Evolutionary conservation across 2,329 filamentous ascomycete genomes (phyloP).

Genomic region (Aspergillus sp.): DNA sequence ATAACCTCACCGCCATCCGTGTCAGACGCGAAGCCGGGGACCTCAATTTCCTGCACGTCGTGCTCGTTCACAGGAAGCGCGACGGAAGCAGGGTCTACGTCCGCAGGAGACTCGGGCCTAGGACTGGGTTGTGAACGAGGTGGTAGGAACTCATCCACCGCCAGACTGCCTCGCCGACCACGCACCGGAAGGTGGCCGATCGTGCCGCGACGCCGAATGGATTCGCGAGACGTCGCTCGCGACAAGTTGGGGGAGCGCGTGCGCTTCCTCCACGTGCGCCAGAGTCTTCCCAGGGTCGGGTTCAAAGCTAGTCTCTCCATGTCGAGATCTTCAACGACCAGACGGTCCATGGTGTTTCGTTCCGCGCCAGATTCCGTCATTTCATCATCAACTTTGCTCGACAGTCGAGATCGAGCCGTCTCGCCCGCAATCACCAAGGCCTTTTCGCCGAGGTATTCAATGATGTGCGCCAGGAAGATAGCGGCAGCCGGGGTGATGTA

Average conservation of each 20-base stretch:
- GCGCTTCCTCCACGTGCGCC: constrained; percentile 93
- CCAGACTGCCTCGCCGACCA: constrained; percentile 39
- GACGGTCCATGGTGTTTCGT: constrained; percentile 55
- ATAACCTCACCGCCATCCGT: constrained; percentile 57
- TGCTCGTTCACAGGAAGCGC: constrained; percentile 32
- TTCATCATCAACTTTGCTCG: constrained; percentile 47
- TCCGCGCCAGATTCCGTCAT: constrained; percentile 46
- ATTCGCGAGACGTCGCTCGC: constrained; percentile 44
- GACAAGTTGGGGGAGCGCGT: constrained; percentile 35
- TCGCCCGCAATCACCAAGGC: constrained; percentile 84
- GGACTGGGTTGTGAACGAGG: constrained; percentile 9
- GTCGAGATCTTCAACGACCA: constrained; percentile 86
- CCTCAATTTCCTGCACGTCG: constrained; percentile 69
- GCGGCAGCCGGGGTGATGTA: constrained; percentile 85
- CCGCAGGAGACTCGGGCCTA: constrained; percentile 16
- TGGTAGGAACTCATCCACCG: constrained; percentile 30
- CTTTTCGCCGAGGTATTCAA: constrained; percentile 93
- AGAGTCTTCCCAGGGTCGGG: constrained; percentile 80
- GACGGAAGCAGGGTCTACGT: constrained; percentile 33
- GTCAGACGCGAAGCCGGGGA: constrained; percentile 65
- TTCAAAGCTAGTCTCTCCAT: constrained; percentile 93
- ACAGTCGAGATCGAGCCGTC: constrained; percentile 60
- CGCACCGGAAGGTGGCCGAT: constrained; percentile 26
- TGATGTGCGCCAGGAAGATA: constrained; percentile 91
- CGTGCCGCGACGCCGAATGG: constrained; percentile 33